A percentile compares a stretch with the other conserved stretches of the same genome.
Conservation (phyloP, 352 stramenopile genomes). For the Phytophthora macrochlamydospora region DNA sequence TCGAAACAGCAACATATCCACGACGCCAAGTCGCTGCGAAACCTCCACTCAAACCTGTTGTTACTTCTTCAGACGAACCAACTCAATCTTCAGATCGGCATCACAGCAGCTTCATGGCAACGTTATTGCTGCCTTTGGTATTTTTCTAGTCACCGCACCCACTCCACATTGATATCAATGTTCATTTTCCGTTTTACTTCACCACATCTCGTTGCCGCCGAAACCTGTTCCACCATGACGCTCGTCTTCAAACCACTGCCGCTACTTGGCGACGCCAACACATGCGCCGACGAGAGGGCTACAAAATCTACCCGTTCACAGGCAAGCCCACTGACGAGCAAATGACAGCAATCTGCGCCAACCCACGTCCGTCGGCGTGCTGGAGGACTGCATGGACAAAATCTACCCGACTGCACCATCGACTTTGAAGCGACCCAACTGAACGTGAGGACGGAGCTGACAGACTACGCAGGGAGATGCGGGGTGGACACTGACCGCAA, state of each 20-base stretch:
- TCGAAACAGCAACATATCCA: too few relatives aligned
- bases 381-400: conserved; percentile 23
- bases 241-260: conserved; percentile 33
- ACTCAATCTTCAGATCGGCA: background rate
- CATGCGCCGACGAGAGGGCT: conserved; percentile 26
- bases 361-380: conserved; percentile 32
- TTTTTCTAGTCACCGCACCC: too few relatives aligned
- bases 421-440: conserved; percentile 27
- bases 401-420: conserved; percentile 42
- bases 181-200: conserved; percentile 18
- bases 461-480: conserved; percentile 23
- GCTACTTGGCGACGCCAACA: conserved; percentile 34
- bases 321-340: conserved; percentile 35
- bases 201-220: conserved; percentile 16
- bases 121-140: background rate
- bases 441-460: conserved; percentile 33
- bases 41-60: too few relatives aligned
- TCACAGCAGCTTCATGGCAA: background rate
- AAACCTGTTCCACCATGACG: conserved; percentile 32
- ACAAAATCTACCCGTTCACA: conserved; percentile 39
- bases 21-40: too few relatives aligned
- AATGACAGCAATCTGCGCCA: conserved; percentile 28
- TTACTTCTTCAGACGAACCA: conserved; percentile 1
- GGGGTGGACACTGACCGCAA: conserved; percentile 26
- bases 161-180: conserved; percentile 9